Conservation (phyloP, 148 eudicot genomes). For the Chenopodium quinoa region DNA sequence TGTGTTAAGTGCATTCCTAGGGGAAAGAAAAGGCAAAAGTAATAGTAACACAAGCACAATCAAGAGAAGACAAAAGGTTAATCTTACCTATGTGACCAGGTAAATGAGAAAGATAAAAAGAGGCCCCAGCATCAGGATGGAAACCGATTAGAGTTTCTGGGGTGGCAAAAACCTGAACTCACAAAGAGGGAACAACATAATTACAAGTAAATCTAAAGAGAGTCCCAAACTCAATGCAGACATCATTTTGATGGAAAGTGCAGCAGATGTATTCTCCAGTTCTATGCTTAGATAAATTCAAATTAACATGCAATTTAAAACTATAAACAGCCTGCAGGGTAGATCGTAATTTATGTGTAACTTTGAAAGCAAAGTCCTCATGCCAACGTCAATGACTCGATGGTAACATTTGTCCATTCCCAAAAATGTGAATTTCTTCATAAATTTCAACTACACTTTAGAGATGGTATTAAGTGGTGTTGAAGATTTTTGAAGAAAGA, state of each 20-base stretch:
- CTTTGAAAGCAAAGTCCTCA: too few relatives aligned
- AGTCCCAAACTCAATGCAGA: background rate
- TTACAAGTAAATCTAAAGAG: background rate
- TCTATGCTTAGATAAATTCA: background rate
- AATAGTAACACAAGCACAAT: background rate
- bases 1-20: background rate
- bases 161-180: slow-evolving; percentile 78
- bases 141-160: slow-evolving; percentile 91
- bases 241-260: background rate
- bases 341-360: background rate
- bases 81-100: slow-evolving; percentile 74
- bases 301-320: background rate
- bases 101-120: slow-evolving; percentile 85
- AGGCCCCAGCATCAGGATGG: slow-evolving; percentile 94
- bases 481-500: background rate
- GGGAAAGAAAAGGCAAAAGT: background rate
- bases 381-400: too few relatives aligned
- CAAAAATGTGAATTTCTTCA: too few relatives aligned
- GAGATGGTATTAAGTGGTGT: too few relatives aligned
- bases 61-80: background rate
- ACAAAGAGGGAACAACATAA: background rate
- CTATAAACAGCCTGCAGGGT: background rate
- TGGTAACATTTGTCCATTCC: too few relatives aligned
- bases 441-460: too few relatives aligned
- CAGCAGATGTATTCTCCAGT: background rate